These are phyloP conservation scores for Lignosus rhinocerotis DNA, from an alignment of 1,284 basidiomycete species.

Conservation along the genomic window DNA sequence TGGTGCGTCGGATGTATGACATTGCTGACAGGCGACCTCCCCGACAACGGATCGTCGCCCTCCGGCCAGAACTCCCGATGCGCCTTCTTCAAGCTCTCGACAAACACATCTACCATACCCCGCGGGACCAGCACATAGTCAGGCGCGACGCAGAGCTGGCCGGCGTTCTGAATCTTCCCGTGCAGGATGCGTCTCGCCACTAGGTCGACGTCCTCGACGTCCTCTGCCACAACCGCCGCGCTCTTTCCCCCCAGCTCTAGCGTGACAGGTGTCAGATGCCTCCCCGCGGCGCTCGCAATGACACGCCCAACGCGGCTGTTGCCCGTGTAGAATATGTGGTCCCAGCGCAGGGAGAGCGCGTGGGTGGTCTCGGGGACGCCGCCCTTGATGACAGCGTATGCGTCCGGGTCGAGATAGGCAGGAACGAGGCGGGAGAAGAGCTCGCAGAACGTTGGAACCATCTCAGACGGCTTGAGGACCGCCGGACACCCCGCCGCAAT, in stretches of 20 bases:
- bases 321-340: slow-evolving; percentile 58
- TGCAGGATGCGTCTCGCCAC: slow-evolving; percentile 51
- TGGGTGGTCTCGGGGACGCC: slow-evolving; percentile 49
- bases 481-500: slow-evolving; percentile 63
- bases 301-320: slow-evolving; percentile 58
- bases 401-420: slow-evolving; percentile 59
- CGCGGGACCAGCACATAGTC: slow-evolving; percentile 63
- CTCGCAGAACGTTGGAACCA: slow-evolving; percentile 48
- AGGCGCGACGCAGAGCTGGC: slow-evolving; percentile 63
- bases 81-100: slow-evolving; percentile 47
- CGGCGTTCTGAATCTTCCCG: slow-evolving; percentile 58
- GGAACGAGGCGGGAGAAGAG: slow-evolving; percentile 58
- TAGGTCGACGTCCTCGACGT: slow-evolving; percentile 38
- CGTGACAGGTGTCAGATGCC: slow-evolving; percentile 61
- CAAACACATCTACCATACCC: slow-evolving; percentile 50
- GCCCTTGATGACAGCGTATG: slow-evolving; percentile 57
- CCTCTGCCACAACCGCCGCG: slow-evolving; percentile 55
- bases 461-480: slow-evolving; percentile 65
- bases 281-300: slow-evolving; percentile 61
- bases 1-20: slow-evolving; percentile 53
- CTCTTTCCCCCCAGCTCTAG: slow-evolving; percentile 73
- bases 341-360: slow-evolving; percentile 60
- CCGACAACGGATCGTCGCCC: slow-evolving; percentile 37
- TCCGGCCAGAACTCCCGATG: slow-evolving; percentile 39
- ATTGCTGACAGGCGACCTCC: slow-evolving; percentile 39